These are phyloP conservation scores for Xylariaceae sp. DNA, from an alignment of 2,329 filamentous ascomycete species.

Conservation along the genomic window DNA sequence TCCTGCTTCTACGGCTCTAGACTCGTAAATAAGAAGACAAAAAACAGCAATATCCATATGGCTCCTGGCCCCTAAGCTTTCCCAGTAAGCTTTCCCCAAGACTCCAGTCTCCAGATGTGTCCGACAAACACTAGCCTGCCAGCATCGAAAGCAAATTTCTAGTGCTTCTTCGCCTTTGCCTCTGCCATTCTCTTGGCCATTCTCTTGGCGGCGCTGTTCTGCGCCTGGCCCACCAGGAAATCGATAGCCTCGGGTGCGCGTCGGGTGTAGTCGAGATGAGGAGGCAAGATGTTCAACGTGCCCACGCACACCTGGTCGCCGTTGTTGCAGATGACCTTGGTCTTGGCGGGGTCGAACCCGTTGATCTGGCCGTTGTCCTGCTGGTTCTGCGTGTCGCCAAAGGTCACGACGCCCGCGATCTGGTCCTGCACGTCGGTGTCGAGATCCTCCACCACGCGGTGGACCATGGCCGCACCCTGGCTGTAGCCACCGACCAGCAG, in stretches of 20 bases:
- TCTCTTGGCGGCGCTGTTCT: neutral
- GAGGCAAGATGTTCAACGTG: slow-evolving; percentile 17
- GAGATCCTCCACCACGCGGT: slow-evolving; percentile 11
- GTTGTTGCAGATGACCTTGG: slow-evolving; percentile 40
- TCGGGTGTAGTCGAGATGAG: slow-evolving; percentile 4
- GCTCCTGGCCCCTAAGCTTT: too few species aligned
- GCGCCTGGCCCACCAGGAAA: slow-evolving; percentile 8
- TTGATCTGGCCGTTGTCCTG: slow-evolving; percentile 28
- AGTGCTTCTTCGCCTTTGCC: neutral
- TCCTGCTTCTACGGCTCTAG: too few species aligned
- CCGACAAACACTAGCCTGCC: too few species aligned
- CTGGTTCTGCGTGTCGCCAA: slow-evolving; percentile 27
- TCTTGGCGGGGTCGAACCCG: slow-evolving; percentile 21
- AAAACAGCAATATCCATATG: too few species aligned
- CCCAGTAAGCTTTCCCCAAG: too few species aligned
- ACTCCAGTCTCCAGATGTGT: too few species aligned
- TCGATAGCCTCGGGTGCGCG: slow-evolving; percentile 1
- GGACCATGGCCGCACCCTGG: slow-evolving; percentile 29
- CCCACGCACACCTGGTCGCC: slow-evolving; percentile 47
- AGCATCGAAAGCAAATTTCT: too few species aligned
- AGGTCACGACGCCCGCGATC: slow-evolving; percentile 19
- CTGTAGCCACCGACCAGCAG: slow-evolving; percentile 28
- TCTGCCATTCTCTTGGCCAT: neutral
- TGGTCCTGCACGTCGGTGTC: neutral
- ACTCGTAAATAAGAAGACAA: too few species aligned